A percentile compares a stretch with the other conserved stretches of the same genome.
phyloP scores from a whole-genome alignment of 2,329 filamentous ascomycete species.

The Monosporascus cannonballus region DNA sequence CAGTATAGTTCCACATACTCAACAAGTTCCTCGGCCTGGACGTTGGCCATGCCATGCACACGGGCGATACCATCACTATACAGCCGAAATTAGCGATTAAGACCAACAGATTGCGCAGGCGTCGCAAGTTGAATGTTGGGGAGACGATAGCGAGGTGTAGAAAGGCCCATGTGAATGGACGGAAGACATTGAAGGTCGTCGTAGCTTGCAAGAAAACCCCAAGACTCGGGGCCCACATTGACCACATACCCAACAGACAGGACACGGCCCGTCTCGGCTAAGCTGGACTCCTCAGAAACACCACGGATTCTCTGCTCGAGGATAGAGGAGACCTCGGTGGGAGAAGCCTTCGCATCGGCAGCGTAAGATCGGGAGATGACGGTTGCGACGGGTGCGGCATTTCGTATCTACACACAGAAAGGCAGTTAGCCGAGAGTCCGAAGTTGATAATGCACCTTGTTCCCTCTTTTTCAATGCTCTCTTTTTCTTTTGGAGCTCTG shows the following conservation, averaged over 20 bases:
- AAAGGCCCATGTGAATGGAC: not conserved
- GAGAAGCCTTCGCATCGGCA: slow-evolving; percentile 89
- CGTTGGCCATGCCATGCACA: slow-evolving; percentile 99
- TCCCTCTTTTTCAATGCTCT: slow-evolving; percentile 14
- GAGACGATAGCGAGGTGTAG: not conserved
- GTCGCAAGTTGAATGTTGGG: not conserved
- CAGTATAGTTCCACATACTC: slow-evolving; percentile 63
- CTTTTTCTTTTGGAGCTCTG: slow-evolving; percentile 25
- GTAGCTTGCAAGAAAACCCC: slow-evolving; percentile 17
- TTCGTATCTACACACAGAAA: slow-evolving; percentile 67
- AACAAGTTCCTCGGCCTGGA: slow-evolving; percentile 99
- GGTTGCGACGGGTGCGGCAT: slow-evolving; percentile 74
- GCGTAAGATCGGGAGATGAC: slow-evolving; percentile 81
- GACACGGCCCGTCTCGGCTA: slow-evolving; percentile 98
- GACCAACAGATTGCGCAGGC: slow-evolving; percentile 2
- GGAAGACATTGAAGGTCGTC: not conserved
- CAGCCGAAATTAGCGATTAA: slow-evolving; percentile 18
- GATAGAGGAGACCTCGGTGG: slow-evolving; percentile 98
- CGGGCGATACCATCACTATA: slow-evolving; percentile 99
- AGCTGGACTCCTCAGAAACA: slow-evolving; percentile 91
- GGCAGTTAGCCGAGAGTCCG: slow-evolving; percentile 49
- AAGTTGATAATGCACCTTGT: slow-evolving; percentile 26
- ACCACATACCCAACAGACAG: slow-evolving; percentile 92
- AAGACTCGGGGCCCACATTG: slow-evolving; percentile 5
- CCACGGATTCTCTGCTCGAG: slow-evolving; percentile 98